Conservation (phyloP, 1,284 basidiomycete species). For the Ustilago shanxiensis region DNA sequence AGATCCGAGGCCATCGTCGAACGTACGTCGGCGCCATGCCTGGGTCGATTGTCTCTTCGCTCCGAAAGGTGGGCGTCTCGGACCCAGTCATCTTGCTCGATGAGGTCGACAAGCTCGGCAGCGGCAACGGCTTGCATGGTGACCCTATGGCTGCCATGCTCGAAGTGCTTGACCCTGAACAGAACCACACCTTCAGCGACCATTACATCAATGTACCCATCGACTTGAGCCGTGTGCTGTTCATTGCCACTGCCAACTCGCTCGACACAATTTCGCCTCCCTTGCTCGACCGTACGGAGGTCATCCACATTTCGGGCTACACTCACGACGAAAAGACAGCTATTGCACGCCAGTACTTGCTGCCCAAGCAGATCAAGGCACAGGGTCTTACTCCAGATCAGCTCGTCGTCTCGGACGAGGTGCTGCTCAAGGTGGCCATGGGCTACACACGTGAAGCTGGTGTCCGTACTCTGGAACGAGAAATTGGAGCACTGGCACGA, state of each 20-base stretch:
- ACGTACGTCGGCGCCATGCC: conserved; percentile 72
- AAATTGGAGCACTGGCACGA: conserved; percentile 85
- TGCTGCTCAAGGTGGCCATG: conserved; percentile 79
- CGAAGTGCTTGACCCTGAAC: conserved; percentile 72
- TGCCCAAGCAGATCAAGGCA: conserved; percentile 86
- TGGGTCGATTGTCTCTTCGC: conserved; percentile 76
- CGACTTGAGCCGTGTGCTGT: conserved; percentile 70
- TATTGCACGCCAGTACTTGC: conserved; percentile 75
- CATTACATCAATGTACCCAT: conserved; percentile 71
- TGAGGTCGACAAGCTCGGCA: conserved; percentile 72
- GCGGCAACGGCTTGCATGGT: conserved; percentile 70
- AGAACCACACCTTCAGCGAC: conserved; percentile 71
- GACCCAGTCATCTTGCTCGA: conserved; percentile 72
- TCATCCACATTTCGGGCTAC: conserved; percentile 71
- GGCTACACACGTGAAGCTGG: conserved; percentile 89
- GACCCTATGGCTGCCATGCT: conserved; percentile 72
- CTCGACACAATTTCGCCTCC: conserved; percentile 71
- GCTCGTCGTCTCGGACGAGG: conserved; percentile 77
- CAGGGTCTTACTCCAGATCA: conserved; percentile 75
- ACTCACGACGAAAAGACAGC: conserved; percentile 71
- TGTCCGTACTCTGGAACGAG: conserved; percentile 88
- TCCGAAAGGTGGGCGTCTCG: conserved; percentile 70
- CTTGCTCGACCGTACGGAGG: conserved; percentile 71
- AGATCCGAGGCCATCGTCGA: conserved; percentile 71
- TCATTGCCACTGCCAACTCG: conserved; percentile 72